Evolutionary conservation across 768 basidiomycete species (phyloP), one percentile per base, ranked within the genome.

Genomic region (Hebeloma cylindrosporum): DNA sequence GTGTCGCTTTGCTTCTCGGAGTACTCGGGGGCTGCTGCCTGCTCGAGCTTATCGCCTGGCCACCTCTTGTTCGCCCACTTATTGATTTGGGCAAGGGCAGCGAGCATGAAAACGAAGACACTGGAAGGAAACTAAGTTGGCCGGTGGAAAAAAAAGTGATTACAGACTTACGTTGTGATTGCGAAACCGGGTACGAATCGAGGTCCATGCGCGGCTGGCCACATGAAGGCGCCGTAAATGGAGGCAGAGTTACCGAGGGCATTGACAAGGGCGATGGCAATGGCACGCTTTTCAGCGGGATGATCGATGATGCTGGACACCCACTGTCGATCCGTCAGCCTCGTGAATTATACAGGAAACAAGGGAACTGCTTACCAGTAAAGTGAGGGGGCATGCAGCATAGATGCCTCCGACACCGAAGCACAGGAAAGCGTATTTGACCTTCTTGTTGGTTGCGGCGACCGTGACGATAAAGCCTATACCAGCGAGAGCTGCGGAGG

Each of bases 191-290:
- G 26, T 8, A 40, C 27, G 17, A 27, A 40, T 10, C 39, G 39
- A 18, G 40, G 40, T 14, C 25, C 40, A 17, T 40, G 18, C 16
- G 23, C 8, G n/a, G 25, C 14, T 17, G 40, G 40, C 40, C 40
- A 40, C 40, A 40, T 40, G 26, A 40, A 40, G 7, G 40, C 27
- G 13, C 40, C 40, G 16, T 40, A 40, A 7, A 40, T 40, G 27
- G 40, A 40, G n/a, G 40, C 40, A 30, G 40, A 40, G 27, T 40
- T 40, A n/a, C 40, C 40, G 5, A 40, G 40, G 16, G 40, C 40
- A 16, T 40, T 40, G n/a, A 40, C 40, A 28, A 40, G 40, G 27
- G 40, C 40, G 27, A 40, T 40, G 16, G 40, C 40, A 8, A 40
- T 40, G 8, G 40, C 40, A 27, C 40, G 26, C 9, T 29, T 40